Evolutionary conservation across 2,329 filamentous ascomycete species (phyloP), one percentile per base, ranked within the genome.

Genomic region (Verticillium zaregamsianum): DNA sequence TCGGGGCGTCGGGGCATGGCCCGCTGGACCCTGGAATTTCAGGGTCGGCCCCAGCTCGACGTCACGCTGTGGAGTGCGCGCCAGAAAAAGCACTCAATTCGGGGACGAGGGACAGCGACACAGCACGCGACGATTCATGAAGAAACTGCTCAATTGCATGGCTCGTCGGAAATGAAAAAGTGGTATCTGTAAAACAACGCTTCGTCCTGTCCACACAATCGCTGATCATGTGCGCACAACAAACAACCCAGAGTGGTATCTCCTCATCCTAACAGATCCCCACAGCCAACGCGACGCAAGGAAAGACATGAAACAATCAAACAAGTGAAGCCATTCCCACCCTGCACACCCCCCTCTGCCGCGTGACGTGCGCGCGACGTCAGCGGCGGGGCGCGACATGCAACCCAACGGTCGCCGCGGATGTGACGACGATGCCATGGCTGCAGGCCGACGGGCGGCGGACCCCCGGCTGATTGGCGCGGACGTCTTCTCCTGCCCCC

Each of bases 331-430:
- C 45, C 45, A 49, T 49, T 49, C 45, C 45, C n/a, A 49, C 45
- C 23, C n/a, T 23, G 17, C 8, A 11, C 3, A 2, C 7, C 40
- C 25, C 25, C 25, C 25, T 25, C 23, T 49, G 45, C n/a, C 45
- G 20, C 45, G 45, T 23, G n/a, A 49, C 33, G 14, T 49, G 45
- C 45, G 45, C 7, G 45, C 45, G 57, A 61, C 57, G 55, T 40
- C 59, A 52, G 59, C 40, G 55, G 59, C 59, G 54, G 59, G 55
- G 59, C 15, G 59, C 35, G n/a, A 58, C 20, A 57, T n/a, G 33
- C 33, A 35, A 7, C 33, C 5, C 28, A 28, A 28, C 28, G 28
- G 33, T 35, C 33, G 33, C 3, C 23, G 17, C 45, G 20, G 20
- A 49, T 5, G n/a, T 23, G 45, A 49, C 45, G 45, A 23, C 20